A percentile compares a stretch with the other conserved stretches of the same genome.
Evolutionary conservation across 2,329 filamentous ascomycete genomes (phyloP).

Genomic region (Trichoderma breve): DNA sequence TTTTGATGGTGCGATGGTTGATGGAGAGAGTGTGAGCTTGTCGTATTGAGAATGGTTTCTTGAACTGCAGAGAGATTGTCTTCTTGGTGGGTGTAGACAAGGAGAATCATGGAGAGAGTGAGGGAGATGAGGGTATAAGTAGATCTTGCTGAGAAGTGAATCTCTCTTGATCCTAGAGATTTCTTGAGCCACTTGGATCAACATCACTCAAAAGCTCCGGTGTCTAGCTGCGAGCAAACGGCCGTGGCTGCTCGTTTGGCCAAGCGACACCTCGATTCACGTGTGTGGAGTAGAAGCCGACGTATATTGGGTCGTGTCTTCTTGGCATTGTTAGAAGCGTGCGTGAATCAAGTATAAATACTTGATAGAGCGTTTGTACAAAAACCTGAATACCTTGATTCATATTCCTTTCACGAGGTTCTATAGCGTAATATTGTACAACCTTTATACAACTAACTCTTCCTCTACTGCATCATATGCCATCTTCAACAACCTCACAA

Average conservation of each 20-base stretch:
- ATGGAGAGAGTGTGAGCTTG: too few relatives aligned
- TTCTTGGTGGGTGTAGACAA: not conserved
- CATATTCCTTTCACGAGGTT: not conserved
- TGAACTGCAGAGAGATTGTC: not conserved
- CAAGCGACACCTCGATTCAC: not conserved
- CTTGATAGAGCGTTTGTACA: not conserved
- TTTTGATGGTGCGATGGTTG: not conserved
- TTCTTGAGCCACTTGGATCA: not conserved
- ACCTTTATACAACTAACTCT: not conserved
- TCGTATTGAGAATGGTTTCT: not conserved
- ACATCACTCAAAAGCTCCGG: not conserved
- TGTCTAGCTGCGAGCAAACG: not conserved
- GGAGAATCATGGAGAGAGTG: not conserved
- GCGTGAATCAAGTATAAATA: not conserved
- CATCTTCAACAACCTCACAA: slow-evolving; percentile 20
- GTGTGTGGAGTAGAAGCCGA: not conserved
- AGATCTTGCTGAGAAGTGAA: not conserved
- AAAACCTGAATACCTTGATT: not conserved
- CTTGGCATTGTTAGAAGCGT: not conserved
- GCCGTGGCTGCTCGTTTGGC: not conserved
- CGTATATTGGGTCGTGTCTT: not conserved
- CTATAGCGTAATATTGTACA: not conserved
- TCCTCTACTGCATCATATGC: slow-evolving; percentile 19
- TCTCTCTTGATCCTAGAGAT: not conserved
- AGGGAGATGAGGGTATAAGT: not conserved